Evolutionary conservation across 805 yeast genomes (phyloP).

Genomic region (Limtongia smithiae): DNA sequence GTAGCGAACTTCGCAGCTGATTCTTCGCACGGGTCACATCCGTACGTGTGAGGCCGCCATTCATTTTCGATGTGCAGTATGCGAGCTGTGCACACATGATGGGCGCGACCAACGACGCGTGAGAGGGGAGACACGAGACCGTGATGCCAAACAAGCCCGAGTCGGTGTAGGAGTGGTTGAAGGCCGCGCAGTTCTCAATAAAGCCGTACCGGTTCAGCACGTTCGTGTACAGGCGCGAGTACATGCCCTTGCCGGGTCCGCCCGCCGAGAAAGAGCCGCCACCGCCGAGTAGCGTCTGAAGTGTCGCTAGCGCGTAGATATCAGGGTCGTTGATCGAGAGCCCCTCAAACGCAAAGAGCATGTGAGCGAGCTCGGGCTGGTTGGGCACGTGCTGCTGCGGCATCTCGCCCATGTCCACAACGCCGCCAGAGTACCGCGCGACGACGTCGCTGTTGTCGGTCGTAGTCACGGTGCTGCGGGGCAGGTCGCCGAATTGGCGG

Average conservation of each 20-base stretch:
- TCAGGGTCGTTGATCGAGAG: conserved; percentile 78
- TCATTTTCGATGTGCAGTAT: conserved; percentile 18
- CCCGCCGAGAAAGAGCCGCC: conserved; percentile 98
- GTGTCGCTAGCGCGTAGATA: conserved; percentile 81
- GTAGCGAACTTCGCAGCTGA: conserved; percentile 78
- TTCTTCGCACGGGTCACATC: conserved; percentile 90
- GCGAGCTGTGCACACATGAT: conserved; percentile 65
- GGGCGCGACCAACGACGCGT: conserved; percentile 79
- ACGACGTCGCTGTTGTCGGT: conserved; percentile 34
- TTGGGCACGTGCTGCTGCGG: conserved; percentile 23
- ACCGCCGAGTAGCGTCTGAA: conserved; percentile 90
- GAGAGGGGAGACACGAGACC: conserved; percentile 78
- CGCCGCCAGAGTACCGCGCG: conserved; percentile 60
- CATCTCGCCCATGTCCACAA: conserved; percentile 20
- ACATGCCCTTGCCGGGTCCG: conserved; percentile 99
- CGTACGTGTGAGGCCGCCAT: conserved; percentile 51
- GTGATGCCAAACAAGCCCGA: conserved; percentile 90
- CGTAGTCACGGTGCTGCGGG: conserved; percentile 28
- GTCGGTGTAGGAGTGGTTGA: conserved; percentile 86
- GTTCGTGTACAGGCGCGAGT: conserved; percentile 84
- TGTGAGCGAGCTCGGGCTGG: conserved; percentile 75
- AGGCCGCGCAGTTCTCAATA: conserved; percentile 81
- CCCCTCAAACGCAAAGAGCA: conserved; percentile 86
- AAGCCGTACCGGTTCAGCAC: conserved; percentile 89
- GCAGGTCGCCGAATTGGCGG: conserved; percentile 63